Percentiles rank a stretch among this genome's conserved stretches.
Conservation (phyloP, 78 protist genomes). For the Dictyostelium citrinum region DNA sequence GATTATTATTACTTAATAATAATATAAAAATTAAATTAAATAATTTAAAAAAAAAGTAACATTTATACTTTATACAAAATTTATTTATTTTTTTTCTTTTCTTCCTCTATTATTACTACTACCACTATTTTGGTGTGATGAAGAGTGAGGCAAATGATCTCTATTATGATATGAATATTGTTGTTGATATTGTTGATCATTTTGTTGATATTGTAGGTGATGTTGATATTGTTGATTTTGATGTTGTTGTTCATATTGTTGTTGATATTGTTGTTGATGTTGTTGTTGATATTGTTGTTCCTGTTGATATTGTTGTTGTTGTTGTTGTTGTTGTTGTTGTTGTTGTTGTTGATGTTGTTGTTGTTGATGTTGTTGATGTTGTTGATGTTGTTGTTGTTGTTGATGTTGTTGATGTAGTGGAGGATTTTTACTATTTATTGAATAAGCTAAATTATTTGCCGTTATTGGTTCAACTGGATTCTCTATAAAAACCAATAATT, state of each 20-base stretch:
- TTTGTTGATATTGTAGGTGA: neutral
- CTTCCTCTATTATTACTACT: neutral
- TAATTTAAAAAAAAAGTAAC: neutral
- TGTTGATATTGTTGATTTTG: neutral
- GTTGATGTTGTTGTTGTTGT: slow-evolving; percentile 22
- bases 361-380: neutral
- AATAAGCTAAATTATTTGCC: neutral
- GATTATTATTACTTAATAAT: neutral
- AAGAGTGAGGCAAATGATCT: neutral
- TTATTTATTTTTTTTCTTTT: neutral
- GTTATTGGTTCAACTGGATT: neutral
- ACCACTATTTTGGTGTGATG: neutral
- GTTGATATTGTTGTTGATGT: neutral
- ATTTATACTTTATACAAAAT: neutral
- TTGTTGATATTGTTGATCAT: neutral
- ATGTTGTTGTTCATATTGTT: neutral
- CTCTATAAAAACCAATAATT: neutral
- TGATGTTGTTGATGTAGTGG: neutral
- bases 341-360: slow-evolving; percentile 1
- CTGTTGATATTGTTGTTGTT: neutral
- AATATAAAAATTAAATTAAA: neutral
- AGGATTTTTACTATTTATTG: neutral
- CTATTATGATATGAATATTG: neutral
- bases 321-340: neutral
- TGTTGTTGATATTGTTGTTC: neutral